A percentile compares a stretch with the other conserved stretches of the same genome.
Conservation (phyloP, 208 protist genomes). For the Trypanosoma mega region DNA sequence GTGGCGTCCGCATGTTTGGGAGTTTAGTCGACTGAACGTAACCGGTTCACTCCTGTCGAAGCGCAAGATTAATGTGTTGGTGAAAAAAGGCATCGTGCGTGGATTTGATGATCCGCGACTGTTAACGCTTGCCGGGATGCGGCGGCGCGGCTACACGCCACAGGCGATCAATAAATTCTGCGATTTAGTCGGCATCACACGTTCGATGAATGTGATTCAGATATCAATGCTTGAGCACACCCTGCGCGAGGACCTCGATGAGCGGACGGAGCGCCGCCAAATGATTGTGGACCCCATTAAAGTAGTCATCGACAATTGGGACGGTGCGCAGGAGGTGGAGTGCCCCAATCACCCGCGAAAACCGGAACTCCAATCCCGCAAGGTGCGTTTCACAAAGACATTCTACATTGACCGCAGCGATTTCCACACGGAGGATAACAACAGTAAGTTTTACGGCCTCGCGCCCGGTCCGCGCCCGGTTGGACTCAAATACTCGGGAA, state of each 20-base stretch:
- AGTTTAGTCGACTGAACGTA: conserved; percentile 98
- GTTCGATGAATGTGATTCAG: conserved; percentile 93
- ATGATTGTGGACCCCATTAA: conserved; percentile 96
- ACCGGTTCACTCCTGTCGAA: conserved; percentile 98
- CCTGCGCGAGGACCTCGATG: conserved; percentile 95
- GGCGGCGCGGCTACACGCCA: conserved; percentile 97
- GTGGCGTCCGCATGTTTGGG: conserved; percentile 95
- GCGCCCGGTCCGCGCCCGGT: conserved; percentile 78
- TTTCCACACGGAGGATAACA: conserved; percentile 90
- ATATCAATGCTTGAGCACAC: conserved; percentile 94
- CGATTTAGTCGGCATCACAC: conserved; percentile 93
- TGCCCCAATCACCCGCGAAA: conserved; percentile 96
- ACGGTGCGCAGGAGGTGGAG: conserved; percentile 77
- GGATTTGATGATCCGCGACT: conserved; percentile 98
- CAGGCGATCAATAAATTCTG: conserved; percentile 97
- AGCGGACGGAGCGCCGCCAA: conserved; percentile 77
- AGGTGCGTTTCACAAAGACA: conserved; percentile 83
- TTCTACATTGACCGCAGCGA: conserved; percentile 98
- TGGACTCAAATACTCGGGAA: conserved; percentile 87
- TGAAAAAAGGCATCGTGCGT: conserved; percentile 93
- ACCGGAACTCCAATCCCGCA: conserved; percentile 71
- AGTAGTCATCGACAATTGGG: conserved; percentile 94
- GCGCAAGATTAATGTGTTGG: conserved; percentile 96
- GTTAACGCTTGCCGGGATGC: conserved; percentile 96
- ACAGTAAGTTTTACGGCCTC: conserved; percentile 88